Evolutionary conservation across 2,329 filamentous ascomycete species (phyloP).

Genomic region (Fonsecaea erecta): DNA sequence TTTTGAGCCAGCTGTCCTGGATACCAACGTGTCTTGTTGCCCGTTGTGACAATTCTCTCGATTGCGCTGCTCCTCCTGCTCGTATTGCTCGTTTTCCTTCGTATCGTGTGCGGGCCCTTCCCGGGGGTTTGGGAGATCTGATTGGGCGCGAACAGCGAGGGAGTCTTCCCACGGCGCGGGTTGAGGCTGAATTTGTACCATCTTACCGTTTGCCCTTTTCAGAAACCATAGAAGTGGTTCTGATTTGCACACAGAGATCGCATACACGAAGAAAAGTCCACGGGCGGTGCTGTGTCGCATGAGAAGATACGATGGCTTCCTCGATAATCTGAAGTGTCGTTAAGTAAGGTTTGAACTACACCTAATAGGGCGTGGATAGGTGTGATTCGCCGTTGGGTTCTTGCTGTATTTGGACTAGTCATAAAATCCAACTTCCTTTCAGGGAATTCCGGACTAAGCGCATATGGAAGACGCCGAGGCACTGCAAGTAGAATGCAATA

Average conservation of each 20-base stretch:
- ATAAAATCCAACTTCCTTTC: conserved; percentile 13
- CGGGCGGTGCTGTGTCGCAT: not conserved
- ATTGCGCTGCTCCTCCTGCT: not conserved
- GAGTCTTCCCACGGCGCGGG: conserved; percentile 5
- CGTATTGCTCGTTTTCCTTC: not conserved
- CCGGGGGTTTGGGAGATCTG: not conserved
- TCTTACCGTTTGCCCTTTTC: conserved; percentile 3
- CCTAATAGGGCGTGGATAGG: not conserved
- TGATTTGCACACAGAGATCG: not conserved
- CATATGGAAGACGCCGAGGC: too few relatives aligned
- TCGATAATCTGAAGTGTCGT: not conserved
- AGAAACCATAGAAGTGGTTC: not conserved
- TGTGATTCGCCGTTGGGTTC: not conserved
- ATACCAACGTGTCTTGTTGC: not conserved
- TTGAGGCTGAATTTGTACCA: not conserved
- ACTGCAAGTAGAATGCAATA: too few relatives aligned
- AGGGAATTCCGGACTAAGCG: not conserved
- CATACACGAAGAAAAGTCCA: not conserved
- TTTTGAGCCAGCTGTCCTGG: not conserved
- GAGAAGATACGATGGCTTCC: not conserved
- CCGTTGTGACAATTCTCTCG: not conserved
- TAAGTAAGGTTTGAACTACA: not conserved
- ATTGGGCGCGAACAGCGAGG: conserved; percentile 7
- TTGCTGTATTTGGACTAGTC: not conserved
- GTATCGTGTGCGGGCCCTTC: not conserved